These are phyloP conservation scores for Ceratocystis variospora DNA, from an alignment of 2,329 filamentous ascomycete genomes.

Conservation along the genomic window DNA sequence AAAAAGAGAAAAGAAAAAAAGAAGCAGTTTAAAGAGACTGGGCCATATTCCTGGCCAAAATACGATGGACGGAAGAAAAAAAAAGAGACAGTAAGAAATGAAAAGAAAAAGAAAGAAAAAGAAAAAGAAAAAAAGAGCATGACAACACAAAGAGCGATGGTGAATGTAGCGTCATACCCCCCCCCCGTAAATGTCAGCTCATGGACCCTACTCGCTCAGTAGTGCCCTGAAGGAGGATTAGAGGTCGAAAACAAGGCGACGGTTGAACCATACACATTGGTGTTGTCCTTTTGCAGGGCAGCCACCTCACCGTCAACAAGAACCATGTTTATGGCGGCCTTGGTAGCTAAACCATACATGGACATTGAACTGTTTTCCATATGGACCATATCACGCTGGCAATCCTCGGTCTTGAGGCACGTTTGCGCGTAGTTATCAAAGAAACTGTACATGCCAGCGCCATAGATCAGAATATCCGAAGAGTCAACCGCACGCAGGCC, in stretches of 20 bases:
- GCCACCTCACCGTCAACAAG: conserved; percentile 42
- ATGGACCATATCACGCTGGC: conserved; percentile 65
- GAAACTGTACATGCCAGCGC: conserved; percentile 67
- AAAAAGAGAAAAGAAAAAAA: not conserved
- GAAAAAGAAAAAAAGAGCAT: not conserved
- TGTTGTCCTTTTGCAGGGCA: conserved; percentile 46
- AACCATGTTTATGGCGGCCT: conserved; percentile 62
- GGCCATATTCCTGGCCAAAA: not conserved
- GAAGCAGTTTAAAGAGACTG: not conserved
- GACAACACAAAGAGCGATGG: conserved; percentile 12
- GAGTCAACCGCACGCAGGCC: conserved; percentile 59
- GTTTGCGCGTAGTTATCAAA: conserved; percentile 67
- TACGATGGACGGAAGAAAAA: not conserved
- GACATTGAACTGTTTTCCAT: conserved; percentile 51
- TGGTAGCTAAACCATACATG: conserved; percentile 58
- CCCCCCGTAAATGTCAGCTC: not conserved
- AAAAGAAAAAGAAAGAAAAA: not conserved
- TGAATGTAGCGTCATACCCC: not conserved
- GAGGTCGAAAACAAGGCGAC: conserved; percentile 37
- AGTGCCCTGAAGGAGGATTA: conserved; percentile 1
- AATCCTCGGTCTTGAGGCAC: conserved; percentile 53
- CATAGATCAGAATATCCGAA: conserved; percentile 53
- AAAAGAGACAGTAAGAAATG: not conserved
- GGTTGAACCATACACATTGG: conserved; percentile 51
- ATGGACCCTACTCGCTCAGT: not conserved